Evolutionary conservation across 176 grass and related monocot species (phyloP).

Genomic region (Oryza officinalis): DNA sequence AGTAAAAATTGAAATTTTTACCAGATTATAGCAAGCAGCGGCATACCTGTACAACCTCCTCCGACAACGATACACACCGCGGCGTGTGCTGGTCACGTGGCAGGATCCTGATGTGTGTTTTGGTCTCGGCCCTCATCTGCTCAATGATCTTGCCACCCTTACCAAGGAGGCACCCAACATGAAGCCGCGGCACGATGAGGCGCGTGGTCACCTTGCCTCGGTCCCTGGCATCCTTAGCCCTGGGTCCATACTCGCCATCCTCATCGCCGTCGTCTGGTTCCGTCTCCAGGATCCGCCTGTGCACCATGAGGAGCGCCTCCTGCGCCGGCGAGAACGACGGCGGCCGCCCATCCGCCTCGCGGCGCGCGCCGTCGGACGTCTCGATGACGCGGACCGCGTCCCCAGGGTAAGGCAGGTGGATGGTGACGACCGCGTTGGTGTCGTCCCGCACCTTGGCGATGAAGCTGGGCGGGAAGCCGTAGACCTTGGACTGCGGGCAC

Average conservation of each 20-base stretch:
- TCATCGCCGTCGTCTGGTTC: slow-evolving; percentile 63
- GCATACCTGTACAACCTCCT: slow-evolving; percentile 94
- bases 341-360: slow-evolving; percentile 71
- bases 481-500: slow-evolving; percentile 76
- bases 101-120: slow-evolving; percentile 96
- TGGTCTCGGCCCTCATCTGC: slow-evolving; percentile 97
- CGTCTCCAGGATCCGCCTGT: slow-evolving; percentile 80
- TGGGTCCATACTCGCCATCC: slow-evolving; percentile 55
- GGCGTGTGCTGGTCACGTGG: slow-evolving; percentile 82
- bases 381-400: slow-evolving; percentile 77
- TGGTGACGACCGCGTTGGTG: slow-evolving; percentile 72
- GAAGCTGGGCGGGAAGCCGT: slow-evolving; percentile 56
- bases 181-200: slow-evolving; percentile 72
- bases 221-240: slow-evolving; percentile 61
- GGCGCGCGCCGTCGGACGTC: slow-evolving; percentile 60
- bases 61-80: slow-evolving; percentile 69
- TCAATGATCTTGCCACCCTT: slow-evolving; percentile 96
- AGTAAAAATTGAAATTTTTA: background rate
- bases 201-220: slow-evolving; percentile 69
- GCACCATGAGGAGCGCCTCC: slow-evolving; percentile 82
- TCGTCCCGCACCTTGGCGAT: slow-evolving; percentile 61
- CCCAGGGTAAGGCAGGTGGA: slow-evolving; percentile 60
- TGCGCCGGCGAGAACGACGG: slow-evolving; percentile 83
- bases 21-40: slow-evolving; percentile 12
- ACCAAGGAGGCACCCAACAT: slow-evolving; percentile 89